A percentile compares a stretch with the other conserved stretches of the same genome.
These are phyloP conservation scores for Pachysandra terminalis DNA, from an alignment of 164 flowering plant species.

Conservation along the genomic window DNA sequence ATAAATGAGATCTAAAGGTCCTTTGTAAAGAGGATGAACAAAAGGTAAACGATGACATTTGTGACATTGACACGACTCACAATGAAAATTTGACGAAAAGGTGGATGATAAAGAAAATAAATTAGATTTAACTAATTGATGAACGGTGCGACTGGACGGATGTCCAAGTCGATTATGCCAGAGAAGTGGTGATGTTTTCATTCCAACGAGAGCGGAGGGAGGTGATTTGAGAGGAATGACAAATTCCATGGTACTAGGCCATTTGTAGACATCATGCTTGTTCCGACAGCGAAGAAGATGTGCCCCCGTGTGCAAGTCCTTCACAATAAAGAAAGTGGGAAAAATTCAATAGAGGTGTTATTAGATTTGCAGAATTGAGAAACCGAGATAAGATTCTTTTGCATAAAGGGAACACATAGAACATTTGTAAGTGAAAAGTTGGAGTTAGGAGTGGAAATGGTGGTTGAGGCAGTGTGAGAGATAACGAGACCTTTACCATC, in stretches of 20 bases:
- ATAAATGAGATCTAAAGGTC: neutral
- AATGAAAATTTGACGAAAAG: neutral
- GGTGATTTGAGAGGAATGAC: neutral
- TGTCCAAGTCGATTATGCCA: neutral
- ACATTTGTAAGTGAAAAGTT: neutral
- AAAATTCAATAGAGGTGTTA: neutral
- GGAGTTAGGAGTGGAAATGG: neutral
- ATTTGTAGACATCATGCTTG: neutral
- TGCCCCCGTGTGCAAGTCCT: neutral
- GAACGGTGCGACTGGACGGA: neutral
- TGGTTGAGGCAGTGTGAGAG: neutral
- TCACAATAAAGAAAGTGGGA: neutral
- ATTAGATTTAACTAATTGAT: neutral
- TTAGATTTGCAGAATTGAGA: neutral
- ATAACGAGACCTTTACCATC: neutral
- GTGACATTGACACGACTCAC: neutral
- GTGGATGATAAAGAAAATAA: neutral
- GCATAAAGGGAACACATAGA: neutral
- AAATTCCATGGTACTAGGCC: neutral
- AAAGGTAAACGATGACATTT: neutral
- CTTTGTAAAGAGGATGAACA: neutral
- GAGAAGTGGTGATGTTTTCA: neutral
- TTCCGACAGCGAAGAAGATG: neutral
- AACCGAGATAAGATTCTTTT: neutral
- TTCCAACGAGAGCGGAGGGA: neutral